These are phyloP conservation scores for Trichomonascaceae sp. DNA, from an alignment of 1,139 yeast species.

Conservation along the genomic window DNA sequence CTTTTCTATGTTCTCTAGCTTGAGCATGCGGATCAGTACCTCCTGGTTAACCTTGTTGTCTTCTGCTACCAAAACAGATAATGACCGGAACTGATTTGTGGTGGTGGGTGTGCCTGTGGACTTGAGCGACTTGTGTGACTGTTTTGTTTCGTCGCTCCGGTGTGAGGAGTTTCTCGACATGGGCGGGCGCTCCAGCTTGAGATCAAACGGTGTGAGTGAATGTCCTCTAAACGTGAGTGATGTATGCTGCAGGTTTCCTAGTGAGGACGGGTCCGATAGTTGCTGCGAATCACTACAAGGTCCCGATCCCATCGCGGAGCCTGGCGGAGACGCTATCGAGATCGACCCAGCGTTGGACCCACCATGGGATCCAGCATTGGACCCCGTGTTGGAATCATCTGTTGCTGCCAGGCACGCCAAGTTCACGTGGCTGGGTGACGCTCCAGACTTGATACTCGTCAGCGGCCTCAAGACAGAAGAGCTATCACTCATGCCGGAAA, in stretches of 20 bases:
- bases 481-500: not conserved
- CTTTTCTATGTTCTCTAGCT: constrained; percentile 63
- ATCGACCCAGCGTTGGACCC: no score
- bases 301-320: not conserved
- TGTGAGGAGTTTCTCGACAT: constrained; percentile 13
- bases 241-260: not conserved
- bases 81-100: no score
- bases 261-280: no score
- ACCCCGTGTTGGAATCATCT: not conserved
- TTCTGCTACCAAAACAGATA: constrained; percentile 74
- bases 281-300: not conserved
- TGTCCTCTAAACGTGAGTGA: no score
- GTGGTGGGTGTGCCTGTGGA: no score
- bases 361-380: no score
- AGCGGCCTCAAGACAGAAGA: not conserved
- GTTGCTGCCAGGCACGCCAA: not conserved
- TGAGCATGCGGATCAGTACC: constrained; percentile 79
- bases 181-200: constrained; percentile 11
- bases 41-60: constrained; percentile 92
- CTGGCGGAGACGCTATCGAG: not conserved
- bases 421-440: not conserved
- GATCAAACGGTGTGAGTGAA: not conserved
- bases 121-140: constrained; percentile 6
- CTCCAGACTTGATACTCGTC: not conserved
- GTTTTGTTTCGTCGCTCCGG: constrained; percentile 13